These are phyloP conservation scores for Alnus rubra DNA, from an alignment of 306 rosid genomes.

Conservation along the genomic window DNA sequence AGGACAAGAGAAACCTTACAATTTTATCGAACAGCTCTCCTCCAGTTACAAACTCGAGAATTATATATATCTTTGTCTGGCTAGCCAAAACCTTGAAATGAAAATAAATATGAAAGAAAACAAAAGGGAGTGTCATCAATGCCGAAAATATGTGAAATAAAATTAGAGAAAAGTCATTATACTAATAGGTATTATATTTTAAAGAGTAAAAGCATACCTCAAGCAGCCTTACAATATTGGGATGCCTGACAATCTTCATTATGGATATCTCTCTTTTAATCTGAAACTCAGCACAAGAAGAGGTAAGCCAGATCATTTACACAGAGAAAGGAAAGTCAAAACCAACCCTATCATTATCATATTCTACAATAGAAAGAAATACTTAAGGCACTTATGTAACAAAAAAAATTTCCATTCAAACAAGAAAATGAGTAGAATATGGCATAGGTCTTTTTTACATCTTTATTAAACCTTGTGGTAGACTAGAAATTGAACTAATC, in stretches of 20 bases:
- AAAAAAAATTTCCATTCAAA: not conserved
- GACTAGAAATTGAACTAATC: not conserved
- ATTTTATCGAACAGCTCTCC: slow-evolving; percentile 84
- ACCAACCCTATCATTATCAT: slow-evolving; percentile 15
- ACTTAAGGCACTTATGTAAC: not conserved
- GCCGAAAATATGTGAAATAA: not conserved
- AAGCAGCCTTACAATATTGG: slow-evolving; percentile 79
- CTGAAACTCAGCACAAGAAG: slow-evolving; percentile 47
- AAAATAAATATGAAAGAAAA: slow-evolving; percentile 5
- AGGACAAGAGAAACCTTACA: slow-evolving; percentile 51
- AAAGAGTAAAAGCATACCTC: slow-evolving; percentile 58
- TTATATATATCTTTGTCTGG: slow-evolving; percentile 73
- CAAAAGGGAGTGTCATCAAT: slow-evolving; percentile 1
- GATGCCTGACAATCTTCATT: slow-evolving; percentile 96
- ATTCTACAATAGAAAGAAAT: not conserved
- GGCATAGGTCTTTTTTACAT: not conserved
- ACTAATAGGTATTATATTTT: not conserved
- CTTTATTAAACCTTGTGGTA: not conserved
- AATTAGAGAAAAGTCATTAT: not conserved
- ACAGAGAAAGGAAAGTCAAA: not conserved
- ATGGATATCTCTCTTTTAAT: slow-evolving; percentile 95
- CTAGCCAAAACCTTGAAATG: slow-evolving; percentile 83
- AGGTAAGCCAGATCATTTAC: slow-evolving; percentile 15
- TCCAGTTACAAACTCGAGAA: slow-evolving; percentile 84
- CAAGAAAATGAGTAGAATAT: not conserved